Evolutionary conservation across 2,329 filamentous ascomycete genomes (phyloP).

Genomic region (Trichocomaceae sp.): DNA sequence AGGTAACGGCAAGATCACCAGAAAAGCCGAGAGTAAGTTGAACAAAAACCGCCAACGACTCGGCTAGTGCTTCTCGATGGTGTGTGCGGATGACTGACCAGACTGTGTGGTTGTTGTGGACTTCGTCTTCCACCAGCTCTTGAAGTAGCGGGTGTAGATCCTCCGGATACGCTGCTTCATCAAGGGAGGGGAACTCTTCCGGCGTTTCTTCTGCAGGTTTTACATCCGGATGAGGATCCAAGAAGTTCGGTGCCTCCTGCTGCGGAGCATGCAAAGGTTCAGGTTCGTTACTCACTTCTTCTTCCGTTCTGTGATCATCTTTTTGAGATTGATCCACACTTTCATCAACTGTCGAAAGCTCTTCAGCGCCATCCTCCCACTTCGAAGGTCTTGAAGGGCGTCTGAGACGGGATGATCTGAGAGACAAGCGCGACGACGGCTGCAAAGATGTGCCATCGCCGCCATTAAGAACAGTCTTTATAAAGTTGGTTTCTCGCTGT

Average conservation of each 20-base stretch:
- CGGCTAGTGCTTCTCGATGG: conserved; percentile 49
- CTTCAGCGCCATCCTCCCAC: conserved; percentile 16
- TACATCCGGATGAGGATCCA: conserved; percentile 9
- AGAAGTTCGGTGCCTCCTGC: conserved; percentile 14
- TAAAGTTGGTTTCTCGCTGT: conserved; percentile 37
- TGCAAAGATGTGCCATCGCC: conserved; percentile 20
- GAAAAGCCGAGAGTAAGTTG: conserved; percentile 45
- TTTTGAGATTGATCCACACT: conserved; percentile 14
- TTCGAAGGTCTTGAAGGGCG: conserved; percentile 16
- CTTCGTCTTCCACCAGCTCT: conserved; percentile 40
- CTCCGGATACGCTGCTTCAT: conserved; percentile 33
- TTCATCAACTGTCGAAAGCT: conserved; percentile 22
- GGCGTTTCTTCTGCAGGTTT: conserved; percentile 13
- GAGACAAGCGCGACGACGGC: conserved; percentile 18
- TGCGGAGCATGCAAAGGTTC: conserved; percentile 19
- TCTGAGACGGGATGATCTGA: conserved; percentile 17
- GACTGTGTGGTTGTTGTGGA: conserved; percentile 44
- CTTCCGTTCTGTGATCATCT: conserved; percentile 11
- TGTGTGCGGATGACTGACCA: conserved; percentile 47
- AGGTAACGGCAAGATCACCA: conserved; percentile 43
- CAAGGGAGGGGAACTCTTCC: conserved; percentile 17
- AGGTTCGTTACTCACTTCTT: conserved; percentile 18
- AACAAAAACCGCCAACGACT: conserved; percentile 44
- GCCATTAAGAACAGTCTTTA: conserved; percentile 28
- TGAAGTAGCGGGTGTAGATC: conserved; percentile 42